Conservation (phyloP, 2,329 filamentous ascomycete genomes). For the Ophiostoma australiae region DNA sequence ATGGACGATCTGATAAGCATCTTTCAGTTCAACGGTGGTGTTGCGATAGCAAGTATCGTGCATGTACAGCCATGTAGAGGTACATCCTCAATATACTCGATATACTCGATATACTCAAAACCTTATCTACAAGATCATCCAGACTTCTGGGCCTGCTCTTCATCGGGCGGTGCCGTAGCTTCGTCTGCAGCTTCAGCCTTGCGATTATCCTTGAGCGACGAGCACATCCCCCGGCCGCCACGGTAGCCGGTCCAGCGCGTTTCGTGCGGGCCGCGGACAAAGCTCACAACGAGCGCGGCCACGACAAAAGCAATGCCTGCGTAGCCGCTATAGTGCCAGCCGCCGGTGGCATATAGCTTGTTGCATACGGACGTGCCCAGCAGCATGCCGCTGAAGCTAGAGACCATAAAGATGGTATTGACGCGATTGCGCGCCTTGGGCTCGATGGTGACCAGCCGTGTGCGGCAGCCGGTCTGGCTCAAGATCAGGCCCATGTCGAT, state of each 20-base stretch:
- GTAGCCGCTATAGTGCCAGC: slow-evolving; percentile 23
- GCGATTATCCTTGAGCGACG: slow-evolving; percentile 11
- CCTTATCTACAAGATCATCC: background rate
- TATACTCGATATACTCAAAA: background rate
- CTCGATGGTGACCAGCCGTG: slow-evolving; percentile 23
- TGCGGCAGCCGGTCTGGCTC: slow-evolving; percentile 25
- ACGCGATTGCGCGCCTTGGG: slow-evolving; percentile 27
- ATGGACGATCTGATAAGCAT: slow-evolving; percentile 3
- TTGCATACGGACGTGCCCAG: slow-evolving; percentile 29
- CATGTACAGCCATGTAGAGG: background rate
- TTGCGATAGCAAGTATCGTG: background rate
- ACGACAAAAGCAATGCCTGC: slow-evolving; percentile 24
- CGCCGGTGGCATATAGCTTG: slow-evolving; percentile 26
- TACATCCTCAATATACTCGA: background rate
- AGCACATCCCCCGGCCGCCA: slow-evolving; percentile 36
- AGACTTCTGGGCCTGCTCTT: background rate
- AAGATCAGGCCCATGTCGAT: slow-evolving; percentile 23
- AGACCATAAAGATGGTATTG: slow-evolving; percentile 27
- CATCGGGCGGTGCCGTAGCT: background rate
- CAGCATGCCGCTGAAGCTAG: slow-evolving; percentile 25
- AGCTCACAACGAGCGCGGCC: slow-evolving; percentile 17
- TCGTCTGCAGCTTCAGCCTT: background rate
- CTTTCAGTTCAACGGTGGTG: background rate
- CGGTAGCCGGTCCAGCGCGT: slow-evolving; percentile 40
- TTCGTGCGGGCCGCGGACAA: slow-evolving; percentile 39